Base-by-base conservation (phyloP, 2,329 filamentous ascomycete species). In the Orbilia oligospora region DNA sequence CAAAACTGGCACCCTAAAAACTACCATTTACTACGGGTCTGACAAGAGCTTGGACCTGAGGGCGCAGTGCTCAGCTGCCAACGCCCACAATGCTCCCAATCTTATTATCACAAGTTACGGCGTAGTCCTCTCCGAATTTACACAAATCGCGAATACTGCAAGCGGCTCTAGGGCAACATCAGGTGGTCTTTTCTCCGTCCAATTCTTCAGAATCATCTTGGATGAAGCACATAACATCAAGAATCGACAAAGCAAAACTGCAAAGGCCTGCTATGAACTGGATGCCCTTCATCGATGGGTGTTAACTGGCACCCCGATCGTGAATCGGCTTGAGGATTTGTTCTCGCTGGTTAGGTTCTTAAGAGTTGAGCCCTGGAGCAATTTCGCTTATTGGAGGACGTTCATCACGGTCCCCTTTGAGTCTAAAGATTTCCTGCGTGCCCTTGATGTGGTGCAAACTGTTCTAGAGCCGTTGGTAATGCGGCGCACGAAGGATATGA, bases 321-420 rank as follows among this genome's bases (percentile, higher is more conserved):
- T 99, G 81, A 99, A 99, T 84, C 91, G 93, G 51, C 87, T 99
- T 0, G 95, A 98, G 84, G 96, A 98, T 84, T 86, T 99, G 14
- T 98, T 97, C 85, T 97, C 93, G 82, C 86, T 99, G 44, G 93
- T 98, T 12, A 90, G 93, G 2, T 99, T 98, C 85, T 86, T 99
- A 10, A 91, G 93, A 71, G 96, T 99, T 3, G 95, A 98, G 83
- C 96, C 96, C 0, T 99, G 96, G 96, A 96, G 92, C 82, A 98
- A 98, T 84, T 99, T 99, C 84, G 97, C 94, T 0, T 99, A 97
- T 85, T 99, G 96, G 96, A 94, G 94, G 83, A 98, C 96, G 0
- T 99, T 99, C 84, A 98, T 99, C 83, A 99, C 96, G 0, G 91
- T 97, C 0, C 96, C 96, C 0, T 99, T 99, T 80, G 96, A 99